Base-by-base conservation (phyloP, 1,139 yeast species). In the Pneumocystis canis region DNA sequence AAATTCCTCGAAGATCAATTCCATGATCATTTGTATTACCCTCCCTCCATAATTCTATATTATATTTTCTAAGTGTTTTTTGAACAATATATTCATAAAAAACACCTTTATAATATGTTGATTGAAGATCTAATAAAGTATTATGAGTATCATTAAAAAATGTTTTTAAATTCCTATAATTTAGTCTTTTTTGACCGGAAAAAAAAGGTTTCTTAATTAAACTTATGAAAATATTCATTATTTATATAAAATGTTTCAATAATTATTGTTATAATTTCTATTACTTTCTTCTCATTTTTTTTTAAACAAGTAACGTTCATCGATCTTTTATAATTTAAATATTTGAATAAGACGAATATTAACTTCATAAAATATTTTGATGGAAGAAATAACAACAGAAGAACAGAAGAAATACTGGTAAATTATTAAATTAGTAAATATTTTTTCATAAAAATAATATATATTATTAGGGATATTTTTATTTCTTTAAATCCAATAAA, bases 21-120 rank as follows among this genome's bases (percentile, higher is more conserved):
- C 70, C 70, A 2, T 62, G 58, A 59, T 68, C 70, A 37, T 62
- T 64, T 16, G 66, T 54, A 11, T 69, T 68, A 6, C 70, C 70
- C n/a, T 58, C 60, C 9, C 68, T 67, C 58, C 59, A 61, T 2
- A 68, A 61, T 5, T 33, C n/a, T 59, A 68, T 62, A 16, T 63
- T 62, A 11, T 41, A 60, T 35, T 40, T 41, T 11, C 25, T 39
- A 1, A 68, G 64, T 5, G 68, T 66, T 1, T 63, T 63, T 25
- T 60, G 63, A 4, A 66, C 67, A 5, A 61, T 62, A 59, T 66
- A 68, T 41, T 68, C 70, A 62, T 62, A 68, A n/a, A 67, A 53
- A 4, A 70, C 66, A 11, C 70, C 70, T 20, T 60, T 63, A 59
- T 63, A 67, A 25, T 47, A 47, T 25, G 54, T 6, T 20, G 54